A percentile compares a stretch with the other conserved stretches of the same genome.
Evolutionary conservation across 2,329 filamentous ascomycete genomes (phyloP).

Genomic region (Graphilbum sp.): DNA sequence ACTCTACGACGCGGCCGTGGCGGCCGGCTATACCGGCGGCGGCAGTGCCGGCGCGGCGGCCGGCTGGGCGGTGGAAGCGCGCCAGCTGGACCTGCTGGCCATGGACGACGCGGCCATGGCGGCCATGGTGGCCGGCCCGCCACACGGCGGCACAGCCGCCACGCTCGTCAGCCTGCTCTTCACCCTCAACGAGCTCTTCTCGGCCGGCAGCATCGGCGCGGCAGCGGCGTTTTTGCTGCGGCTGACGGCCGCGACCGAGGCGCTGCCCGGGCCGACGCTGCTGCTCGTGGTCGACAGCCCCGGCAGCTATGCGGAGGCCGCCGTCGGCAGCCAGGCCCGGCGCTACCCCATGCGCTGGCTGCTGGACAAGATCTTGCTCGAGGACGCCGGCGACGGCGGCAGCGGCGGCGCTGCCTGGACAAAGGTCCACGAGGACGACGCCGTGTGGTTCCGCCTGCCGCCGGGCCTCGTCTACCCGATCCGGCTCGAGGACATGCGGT

Average conservation of each 20-base stretch:
- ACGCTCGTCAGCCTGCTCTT: slow-evolving; percentile 71
- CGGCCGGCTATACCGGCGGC: no score
- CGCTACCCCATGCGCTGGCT: slow-evolving; percentile 92
- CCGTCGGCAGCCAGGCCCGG: slow-evolving; percentile 42
- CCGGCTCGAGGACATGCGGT: slow-evolving; percentile 83
- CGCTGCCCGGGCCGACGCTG: slow-evolving; percentile 36
- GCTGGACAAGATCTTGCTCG: slow-evolving; percentile 60
- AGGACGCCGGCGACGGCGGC: slow-evolving; percentile 13
- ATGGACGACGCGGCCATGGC: slow-evolving; percentile 20
- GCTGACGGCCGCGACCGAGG: slow-evolving; percentile 34
- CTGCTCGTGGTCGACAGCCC: slow-evolving; percentile 84
- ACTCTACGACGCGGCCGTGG: slow-evolving; percentile 30
- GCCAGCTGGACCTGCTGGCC: slow-evolving; percentile 31
- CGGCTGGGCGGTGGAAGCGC: slow-evolving; percentile 29
- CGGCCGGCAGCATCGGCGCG: slow-evolving; percentile 50
- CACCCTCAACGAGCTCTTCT: slow-evolving; percentile 90
- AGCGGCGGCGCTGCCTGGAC: slow-evolving; percentile 43
- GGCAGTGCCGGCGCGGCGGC: background rate
- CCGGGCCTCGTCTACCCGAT: slow-evolving; percentile 61
- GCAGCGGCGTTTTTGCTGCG: slow-evolving; percentile 62
- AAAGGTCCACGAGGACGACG: slow-evolving; percentile 59
- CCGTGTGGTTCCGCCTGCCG: slow-evolving; percentile 67
- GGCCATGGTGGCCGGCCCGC: slow-evolving; percentile 11
- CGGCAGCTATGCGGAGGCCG: slow-evolving; percentile 77
- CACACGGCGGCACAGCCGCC: slow-evolving; percentile 21